Base-by-base conservation (phyloP, 805 yeast genomes). In the Hanseniaspora vineae region DNA sequence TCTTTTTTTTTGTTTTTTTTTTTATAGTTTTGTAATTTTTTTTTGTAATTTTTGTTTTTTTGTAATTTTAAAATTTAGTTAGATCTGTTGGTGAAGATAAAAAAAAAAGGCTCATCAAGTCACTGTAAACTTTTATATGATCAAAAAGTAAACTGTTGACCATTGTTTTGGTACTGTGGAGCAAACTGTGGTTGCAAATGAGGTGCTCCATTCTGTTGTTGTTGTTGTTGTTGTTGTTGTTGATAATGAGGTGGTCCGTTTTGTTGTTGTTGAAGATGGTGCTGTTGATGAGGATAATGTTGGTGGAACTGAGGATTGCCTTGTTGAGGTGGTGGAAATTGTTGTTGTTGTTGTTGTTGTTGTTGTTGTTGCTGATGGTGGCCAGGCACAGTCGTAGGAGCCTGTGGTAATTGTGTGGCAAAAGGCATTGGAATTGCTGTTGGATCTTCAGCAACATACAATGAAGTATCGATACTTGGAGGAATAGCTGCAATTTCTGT, bases 401-500 rank as follows among this genome's bases (percentile, higher is more conserved):
- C 60, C 44, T 56, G 62, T 35, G 53, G 52, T 37, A 52, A 69
- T 52, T 83, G 83, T 50, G 84, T 75, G 58, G 84, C 84, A 73
- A 86, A 83, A n/a, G 96, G 96, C 62, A 80, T 79, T 58, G 97
- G 97, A 49, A 88, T 84, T 18, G 79, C 71, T 18, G 76, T 77
- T 46, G 76, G 52, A 61, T 85, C 81, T 49, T 81, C 84, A 43
- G 89, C 90, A 46, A 89, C 97, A 61, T 92, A 92, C 56, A 92
- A 73, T 13, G 82, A 74, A 66, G 79, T 81, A 68, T 92, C 97
- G 58, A 92, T 92, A 46, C 78, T 77, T n/a, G 87, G 81, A 37
- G 98, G 98, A 56, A 92, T 92, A 51, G 97, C 96, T 62, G 85
- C 86, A 66, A 92, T 92, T 63, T 92, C 97, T 17, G 97, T 90